Conservation (phyloP, 2,329 filamentous ascomycete genomes). For the Sclerotinia subarctica region DNA sequence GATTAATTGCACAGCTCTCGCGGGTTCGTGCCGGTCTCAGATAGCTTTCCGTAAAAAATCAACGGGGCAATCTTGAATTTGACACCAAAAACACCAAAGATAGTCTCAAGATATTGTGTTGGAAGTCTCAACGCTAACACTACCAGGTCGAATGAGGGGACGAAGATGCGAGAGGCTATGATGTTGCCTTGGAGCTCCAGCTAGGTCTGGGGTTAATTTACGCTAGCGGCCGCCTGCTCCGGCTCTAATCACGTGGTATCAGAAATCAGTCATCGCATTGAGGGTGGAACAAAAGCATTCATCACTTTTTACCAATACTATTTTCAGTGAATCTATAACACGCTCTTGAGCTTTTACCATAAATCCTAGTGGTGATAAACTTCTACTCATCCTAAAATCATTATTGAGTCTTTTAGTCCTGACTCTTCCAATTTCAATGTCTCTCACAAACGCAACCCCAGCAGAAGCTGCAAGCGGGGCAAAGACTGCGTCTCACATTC, state of each 20-base stretch:
- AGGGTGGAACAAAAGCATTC: conserved; percentile 2
- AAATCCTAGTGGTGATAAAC: too few species aligned
- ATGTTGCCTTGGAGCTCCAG: conserved; percentile 18
- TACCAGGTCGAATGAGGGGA: background rate
- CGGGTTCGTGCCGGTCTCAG: background rate
- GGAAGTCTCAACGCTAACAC: background rate
- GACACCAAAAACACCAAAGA: background rate
- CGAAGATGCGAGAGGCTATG: conserved; percentile 6
- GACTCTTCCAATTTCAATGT: conserved; percentile 58
- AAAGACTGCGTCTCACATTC: conserved; percentile 74
- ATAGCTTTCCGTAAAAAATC: background rate
- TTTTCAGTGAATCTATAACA: background rate
- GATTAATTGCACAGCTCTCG: background rate
- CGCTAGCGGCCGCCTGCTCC: conserved; percentile 11
- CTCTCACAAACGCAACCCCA: conserved; percentile 80
- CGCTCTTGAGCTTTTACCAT: background rate
- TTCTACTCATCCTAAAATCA: background rate
- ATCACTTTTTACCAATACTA: background rate
- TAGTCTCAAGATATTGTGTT: background rate
- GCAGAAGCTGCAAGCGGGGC: conserved; percentile 73
- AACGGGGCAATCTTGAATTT: background rate
- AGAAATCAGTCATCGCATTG: conserved; percentile 10
- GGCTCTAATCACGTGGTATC: background rate
- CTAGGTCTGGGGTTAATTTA: background rate
- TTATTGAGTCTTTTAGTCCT: background rate